Conservation (phyloP, 2,329 filamentous ascomycete genomes). For the Daldinia sp. region DNA sequence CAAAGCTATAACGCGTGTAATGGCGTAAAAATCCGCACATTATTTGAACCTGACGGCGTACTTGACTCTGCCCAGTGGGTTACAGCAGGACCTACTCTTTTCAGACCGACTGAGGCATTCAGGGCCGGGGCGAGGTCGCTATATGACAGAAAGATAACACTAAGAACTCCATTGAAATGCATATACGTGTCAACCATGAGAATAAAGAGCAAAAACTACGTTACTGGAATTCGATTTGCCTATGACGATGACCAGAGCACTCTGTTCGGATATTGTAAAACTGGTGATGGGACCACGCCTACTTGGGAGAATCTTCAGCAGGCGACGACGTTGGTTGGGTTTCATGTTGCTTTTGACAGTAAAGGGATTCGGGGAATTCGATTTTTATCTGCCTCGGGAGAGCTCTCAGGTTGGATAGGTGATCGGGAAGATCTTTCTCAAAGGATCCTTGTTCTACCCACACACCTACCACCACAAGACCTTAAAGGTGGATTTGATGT, state of each 20-base stretch:
- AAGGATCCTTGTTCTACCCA: background rate
- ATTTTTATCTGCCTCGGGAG: background rate
- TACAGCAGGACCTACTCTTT: background rate
- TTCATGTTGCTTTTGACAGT: background rate
- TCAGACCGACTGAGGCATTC: background rate
- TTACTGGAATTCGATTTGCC: background rate
- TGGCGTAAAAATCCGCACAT: background rate
- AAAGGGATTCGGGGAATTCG: slow-evolving; percentile 3
- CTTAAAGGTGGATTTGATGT: background rate
- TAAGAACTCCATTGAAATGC: background rate
- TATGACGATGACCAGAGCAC: background rate
- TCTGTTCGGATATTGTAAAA: background rate
- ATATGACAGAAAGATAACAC: background rate
- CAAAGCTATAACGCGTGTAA: background rate
- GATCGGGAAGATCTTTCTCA: background rate
- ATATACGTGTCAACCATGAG: background rate
- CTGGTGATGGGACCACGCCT: background rate
- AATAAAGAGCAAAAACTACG: background rate
- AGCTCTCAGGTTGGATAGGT: background rate
- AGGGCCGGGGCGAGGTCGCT: background rate
- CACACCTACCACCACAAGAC: background rate
- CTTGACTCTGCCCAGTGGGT: background rate
- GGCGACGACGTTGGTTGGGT: background rate
- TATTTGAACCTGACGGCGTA: background rate
- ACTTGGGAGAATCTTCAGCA: background rate